phyloP scores from a whole-genome alignment of 73 alveolate genomes.

The Tetrahymena malaccensis region DNA sequence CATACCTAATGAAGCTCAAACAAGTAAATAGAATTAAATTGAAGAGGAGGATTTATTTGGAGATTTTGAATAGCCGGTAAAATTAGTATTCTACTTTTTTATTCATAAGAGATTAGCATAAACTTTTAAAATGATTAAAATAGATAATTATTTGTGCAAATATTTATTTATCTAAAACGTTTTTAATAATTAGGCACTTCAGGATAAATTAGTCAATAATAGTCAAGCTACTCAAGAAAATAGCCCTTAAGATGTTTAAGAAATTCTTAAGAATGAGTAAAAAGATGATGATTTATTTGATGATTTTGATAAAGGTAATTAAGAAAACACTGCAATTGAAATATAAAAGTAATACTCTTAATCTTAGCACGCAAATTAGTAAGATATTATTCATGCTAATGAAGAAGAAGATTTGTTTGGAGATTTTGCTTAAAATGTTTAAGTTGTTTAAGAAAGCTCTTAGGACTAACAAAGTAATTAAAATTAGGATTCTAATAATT shows the following conservation, averaged over 20 bases:
- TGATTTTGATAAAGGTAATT: background rate
- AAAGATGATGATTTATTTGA: background rate
- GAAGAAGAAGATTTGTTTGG: background rate
- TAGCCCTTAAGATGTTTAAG: background rate
- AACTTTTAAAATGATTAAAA: background rate
- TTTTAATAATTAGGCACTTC: background rate
- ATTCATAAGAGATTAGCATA: no score
- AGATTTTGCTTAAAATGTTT: background rate
- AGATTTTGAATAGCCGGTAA: background rate
- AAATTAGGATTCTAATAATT: background rate
- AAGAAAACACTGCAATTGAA: background rate
- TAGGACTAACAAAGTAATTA: background rate
- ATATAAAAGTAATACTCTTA: background rate
- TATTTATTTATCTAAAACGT: background rate
- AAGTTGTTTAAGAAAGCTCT: background rate
- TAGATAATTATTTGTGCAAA: no score
- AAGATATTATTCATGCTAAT: background rate
- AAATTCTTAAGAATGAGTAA: background rate
- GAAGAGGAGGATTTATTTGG: background rate
- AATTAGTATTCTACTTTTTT: background rate
- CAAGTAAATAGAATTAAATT: background rate
- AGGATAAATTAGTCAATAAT: background rate
- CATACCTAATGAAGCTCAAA: background rate
- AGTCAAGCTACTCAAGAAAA: background rate
- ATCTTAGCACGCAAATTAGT: background rate